Evolutionary conservation across 2,329 filamentous ascomycete species (phyloP).

Genomic region (Acrodontium crateriforme): DNA sequence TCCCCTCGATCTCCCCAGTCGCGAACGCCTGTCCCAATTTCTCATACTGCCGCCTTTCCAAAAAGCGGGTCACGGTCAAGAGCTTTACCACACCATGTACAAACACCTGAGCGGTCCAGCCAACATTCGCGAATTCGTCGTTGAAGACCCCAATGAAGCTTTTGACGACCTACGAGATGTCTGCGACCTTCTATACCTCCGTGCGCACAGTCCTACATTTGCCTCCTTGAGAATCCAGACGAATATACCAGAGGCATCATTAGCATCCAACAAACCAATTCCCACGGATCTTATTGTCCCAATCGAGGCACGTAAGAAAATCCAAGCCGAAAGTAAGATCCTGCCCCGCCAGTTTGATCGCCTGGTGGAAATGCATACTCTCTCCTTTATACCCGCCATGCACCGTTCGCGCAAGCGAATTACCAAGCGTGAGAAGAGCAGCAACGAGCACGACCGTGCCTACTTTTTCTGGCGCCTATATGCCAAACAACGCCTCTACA

Average conservation of each 20-base stretch:
- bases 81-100: slow-evolving; percentile 72
- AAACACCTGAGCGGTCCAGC: slow-evolving; percentile 47
- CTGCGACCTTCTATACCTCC: slow-evolving; percentile 55
- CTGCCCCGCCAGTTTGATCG: slow-evolving; percentile 62
- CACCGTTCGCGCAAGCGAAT: slow-evolving; percentile 36
- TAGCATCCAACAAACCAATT: slow-evolving; percentile 40
- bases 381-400: slow-evolving; percentile 38
- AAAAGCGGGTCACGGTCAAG: slow-evolving; percentile 60
- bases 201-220: slow-evolving; percentile 27
- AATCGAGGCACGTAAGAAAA: slow-evolving; percentile 36
- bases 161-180: slow-evolving; percentile 71
- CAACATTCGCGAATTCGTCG: slow-evolving; percentile 68
- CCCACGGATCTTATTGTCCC: slow-evolving; percentile 44
- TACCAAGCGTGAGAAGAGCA: slow-evolving; percentile 31
- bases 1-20: slow-evolving; percentile 51
- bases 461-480: slow-evolving; percentile 61
- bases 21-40: slow-evolving; percentile 85
- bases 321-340: slow-evolving; percentile 56
- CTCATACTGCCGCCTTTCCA: slow-evolving; percentile 82
- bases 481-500: slow-evolving; percentile 64
- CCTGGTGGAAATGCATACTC: slow-evolving; percentile 61
- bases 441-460: slow-evolving; percentile 44
- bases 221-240: slow-evolving; percentile 35
- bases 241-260: slow-evolving; percentile 30
- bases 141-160: slow-evolving; percentile 84